These are phyloP conservation scores for Penicillium chermesinum DNA, from an alignment of 495 filamentous ascomycete species.

Conservation along the genomic window DNA sequence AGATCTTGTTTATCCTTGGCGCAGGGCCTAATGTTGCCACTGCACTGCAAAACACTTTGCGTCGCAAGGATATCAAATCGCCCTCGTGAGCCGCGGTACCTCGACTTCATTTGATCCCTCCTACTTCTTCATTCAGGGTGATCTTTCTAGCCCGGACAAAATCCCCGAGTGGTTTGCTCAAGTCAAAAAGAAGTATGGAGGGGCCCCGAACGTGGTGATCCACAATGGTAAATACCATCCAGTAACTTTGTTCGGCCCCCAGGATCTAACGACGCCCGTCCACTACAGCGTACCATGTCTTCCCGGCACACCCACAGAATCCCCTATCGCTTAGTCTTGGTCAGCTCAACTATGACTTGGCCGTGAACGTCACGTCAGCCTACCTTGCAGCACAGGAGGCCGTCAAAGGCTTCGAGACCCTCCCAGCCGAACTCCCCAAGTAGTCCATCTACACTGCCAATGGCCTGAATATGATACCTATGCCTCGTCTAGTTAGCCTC, in stretches of 20 bases:
- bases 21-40: slow-evolving; percentile 1
- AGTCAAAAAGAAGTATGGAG: not conserved
- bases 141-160: not conserved
- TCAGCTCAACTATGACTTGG: not conserved
- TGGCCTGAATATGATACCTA: not conserved
- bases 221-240: not conserved
- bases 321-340: not conserved
- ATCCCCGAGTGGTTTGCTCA: not conserved
- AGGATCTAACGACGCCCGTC: not conserved
- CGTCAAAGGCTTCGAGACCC: not conserved
- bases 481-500: not conserved
- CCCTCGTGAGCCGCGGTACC: not conserved
- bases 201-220: not conserved
- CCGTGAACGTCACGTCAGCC: not conserved
- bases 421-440: not conserved
- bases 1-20: not conserved
- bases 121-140: slow-evolving; percentile 1
- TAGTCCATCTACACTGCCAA: not conserved
- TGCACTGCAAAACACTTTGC: slow-evolving; percentile 1
- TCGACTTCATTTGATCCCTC: not conserved
- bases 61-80: not conserved
- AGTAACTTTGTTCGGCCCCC: not conserved
- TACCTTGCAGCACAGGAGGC: not conserved
- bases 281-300: not conserved
- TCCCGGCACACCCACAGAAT: not conserved